phyloP scores from a whole-genome alignment of 371 early-diverging fungal species.

The Mucor lusitanicus region DNA sequence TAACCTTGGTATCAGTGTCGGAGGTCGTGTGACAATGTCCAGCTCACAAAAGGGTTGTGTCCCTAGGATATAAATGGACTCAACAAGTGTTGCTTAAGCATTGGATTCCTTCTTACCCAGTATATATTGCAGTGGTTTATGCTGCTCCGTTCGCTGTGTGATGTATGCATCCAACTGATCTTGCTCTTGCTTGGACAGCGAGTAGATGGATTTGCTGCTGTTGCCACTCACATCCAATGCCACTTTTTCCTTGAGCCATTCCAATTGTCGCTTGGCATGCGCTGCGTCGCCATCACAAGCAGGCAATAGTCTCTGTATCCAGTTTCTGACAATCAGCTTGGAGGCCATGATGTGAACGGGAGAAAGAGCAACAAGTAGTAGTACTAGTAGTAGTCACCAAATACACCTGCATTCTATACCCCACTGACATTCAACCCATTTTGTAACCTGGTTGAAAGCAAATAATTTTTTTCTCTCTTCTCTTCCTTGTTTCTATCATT shows the following conservation, averaged over 20 bases:
- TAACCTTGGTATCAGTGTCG: constrained; percentile 86
- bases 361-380: background rate
- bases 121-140: constrained; percentile 89
- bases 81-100: background rate
- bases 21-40: constrained; percentile 71
- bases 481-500: background rate
- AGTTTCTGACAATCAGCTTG: background rate
- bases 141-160: constrained; percentile 51
- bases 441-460: background rate
- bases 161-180: constrained; percentile 35
- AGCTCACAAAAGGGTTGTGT: constrained; percentile 83
- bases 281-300: constrained; percentile 33
- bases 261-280: constrained; percentile 33
- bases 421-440: background rate
- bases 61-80: constrained; percentile 30
- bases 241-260: constrained; percentile 44
- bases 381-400: constrained; percentile 3
- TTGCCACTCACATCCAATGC: constrained; percentile 2
- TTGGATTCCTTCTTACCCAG: constrained; percentile 45
- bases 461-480: background rate
- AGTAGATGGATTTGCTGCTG: background rate
- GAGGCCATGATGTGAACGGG: background rate
- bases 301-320: constrained; percentile 28
- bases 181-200: constrained; percentile 17
- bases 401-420: no score